These are phyloP conservation scores for Podospora comata DNA, from an alignment of 495 filamentous ascomycete species.

Conservation along the genomic window DNA sequence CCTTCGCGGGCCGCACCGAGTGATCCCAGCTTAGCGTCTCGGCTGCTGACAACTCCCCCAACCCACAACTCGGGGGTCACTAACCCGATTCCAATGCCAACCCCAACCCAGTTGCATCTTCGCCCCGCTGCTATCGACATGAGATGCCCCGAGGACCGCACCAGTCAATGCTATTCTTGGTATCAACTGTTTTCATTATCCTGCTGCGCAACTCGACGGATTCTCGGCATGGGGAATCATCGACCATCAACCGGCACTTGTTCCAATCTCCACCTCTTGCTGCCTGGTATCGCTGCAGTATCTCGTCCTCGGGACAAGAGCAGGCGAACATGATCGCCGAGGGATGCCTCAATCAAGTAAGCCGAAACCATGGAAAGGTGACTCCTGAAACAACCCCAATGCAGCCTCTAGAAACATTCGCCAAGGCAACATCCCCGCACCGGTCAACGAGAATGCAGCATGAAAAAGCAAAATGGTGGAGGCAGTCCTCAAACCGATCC, in stretches of 20 bases:
- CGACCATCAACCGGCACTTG: not conserved
- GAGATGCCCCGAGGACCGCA: not conserved
- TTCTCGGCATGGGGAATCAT: no score
- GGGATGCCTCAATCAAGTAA: not conserved
- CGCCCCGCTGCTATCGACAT: not conserved
- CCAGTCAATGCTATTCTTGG: not conserved
- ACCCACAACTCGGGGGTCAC: not conserved
- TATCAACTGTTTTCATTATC: not conserved
- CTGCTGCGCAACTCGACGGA: no score
- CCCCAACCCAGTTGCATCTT: not conserved
- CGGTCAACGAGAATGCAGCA: not conserved
- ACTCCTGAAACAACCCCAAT: not conserved
- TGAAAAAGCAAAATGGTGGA: not conserved
- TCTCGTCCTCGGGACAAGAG: not conserved
- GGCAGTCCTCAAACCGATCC: not conserved
- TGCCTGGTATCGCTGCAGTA: not conserved
- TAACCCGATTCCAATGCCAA: not conserved
- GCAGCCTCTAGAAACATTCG: not conserved
- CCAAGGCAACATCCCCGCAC: not conserved
- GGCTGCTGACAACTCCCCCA: not conserved
- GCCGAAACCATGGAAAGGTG: not conserved
- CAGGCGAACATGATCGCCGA: not conserved
- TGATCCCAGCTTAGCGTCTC: not conserved
- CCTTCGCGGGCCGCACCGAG: not conserved
- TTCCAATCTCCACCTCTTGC: not conserved